Evolutionary conservation across 805 yeast species (phyloP).

Genomic region (Metschnikowia chrysomelidarum): DNA sequence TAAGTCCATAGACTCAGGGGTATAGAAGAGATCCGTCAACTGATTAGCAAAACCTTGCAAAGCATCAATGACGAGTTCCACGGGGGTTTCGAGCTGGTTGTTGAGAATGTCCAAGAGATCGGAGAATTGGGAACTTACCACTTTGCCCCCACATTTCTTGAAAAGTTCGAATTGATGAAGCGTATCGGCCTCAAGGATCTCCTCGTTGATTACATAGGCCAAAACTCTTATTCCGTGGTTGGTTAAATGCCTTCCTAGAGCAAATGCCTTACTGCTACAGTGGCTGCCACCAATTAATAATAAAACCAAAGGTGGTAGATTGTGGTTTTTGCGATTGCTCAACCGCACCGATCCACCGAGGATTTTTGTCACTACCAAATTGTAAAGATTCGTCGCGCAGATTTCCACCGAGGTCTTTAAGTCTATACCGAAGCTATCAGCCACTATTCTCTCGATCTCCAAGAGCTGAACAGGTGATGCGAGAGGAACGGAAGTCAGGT

Average conservation of each 20-base stretch:
- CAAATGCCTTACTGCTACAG: constrained; percentile 72
- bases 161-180: constrained; percentile 54
- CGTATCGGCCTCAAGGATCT: constrained; percentile 43
- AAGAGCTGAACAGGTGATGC: constrained; percentile 77
- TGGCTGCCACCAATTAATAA: constrained; percentile 71
- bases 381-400: constrained; percentile 65
- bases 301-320: constrained; percentile 75
- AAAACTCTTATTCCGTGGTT: constrained; percentile 73
- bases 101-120: constrained; percentile 33
- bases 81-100: constrained; percentile 62
- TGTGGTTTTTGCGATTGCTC: constrained; percentile 59
- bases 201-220: constrained; percentile 42
- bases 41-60: constrained; percentile 80
- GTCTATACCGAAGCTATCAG: constrained; percentile 50
- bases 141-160: constrained; percentile 66
- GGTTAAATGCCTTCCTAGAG: constrained; percentile 74
- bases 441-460: constrained; percentile 65
- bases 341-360: constrained; percentile 71
- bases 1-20: constrained; percentile 35
- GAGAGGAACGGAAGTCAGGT: constrained; percentile 42
- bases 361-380: constrained; percentile 50
- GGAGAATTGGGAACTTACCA: constrained; percentile 35
- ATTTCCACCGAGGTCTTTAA: constrained; percentile 55
- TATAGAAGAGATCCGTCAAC: constrained; percentile 52
- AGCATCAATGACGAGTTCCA: constrained; percentile 79